Evolutionary conservation across 2,329 filamentous ascomycete species (phyloP).

Genomic region (Boeremia exigua): DNA sequence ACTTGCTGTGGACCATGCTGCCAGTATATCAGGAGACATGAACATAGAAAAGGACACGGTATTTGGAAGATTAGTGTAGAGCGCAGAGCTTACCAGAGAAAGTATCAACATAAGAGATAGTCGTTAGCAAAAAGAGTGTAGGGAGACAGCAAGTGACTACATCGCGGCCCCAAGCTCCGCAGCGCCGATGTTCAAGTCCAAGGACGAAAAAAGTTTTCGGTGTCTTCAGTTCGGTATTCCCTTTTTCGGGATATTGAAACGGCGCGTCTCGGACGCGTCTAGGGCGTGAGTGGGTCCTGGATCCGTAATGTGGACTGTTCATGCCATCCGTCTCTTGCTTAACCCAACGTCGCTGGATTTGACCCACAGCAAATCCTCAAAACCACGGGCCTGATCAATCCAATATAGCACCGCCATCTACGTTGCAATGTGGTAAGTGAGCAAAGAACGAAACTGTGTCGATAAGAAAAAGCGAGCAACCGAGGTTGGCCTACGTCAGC

Average conservation of each 20-base stretch:
- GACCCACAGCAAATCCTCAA: neutral
- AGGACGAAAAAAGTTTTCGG: neutral
- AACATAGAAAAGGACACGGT: no score
- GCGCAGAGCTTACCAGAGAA: no score
- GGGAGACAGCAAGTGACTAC: neutral
- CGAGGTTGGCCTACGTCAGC: constrained; percentile 20
- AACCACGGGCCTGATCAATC: neutral
- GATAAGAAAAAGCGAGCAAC: constrained; percentile 8
- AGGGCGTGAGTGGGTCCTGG: constrained; percentile 13
- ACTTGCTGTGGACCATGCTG: no score
- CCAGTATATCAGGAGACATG: no score
- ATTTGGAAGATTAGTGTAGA: no score
- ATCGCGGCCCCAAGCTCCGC: neutral
- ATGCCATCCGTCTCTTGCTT: constrained; percentile 8
- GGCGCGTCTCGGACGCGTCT: constrained; percentile 11
- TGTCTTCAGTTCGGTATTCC: neutral
- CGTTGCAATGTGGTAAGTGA: neutral
- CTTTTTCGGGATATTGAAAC: neutral
- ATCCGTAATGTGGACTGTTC: constrained; percentile 6
- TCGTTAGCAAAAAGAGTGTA: neutral
- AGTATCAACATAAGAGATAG: neutral
- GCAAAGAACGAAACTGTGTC: neutral
- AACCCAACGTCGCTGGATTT: constrained; percentile 5
- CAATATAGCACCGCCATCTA: neutral
- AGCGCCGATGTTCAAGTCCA: neutral